phyloP scores from a whole-genome alignment of 2,329 filamentous ascomycete species.

The Cladosporium sp. region DNA sequence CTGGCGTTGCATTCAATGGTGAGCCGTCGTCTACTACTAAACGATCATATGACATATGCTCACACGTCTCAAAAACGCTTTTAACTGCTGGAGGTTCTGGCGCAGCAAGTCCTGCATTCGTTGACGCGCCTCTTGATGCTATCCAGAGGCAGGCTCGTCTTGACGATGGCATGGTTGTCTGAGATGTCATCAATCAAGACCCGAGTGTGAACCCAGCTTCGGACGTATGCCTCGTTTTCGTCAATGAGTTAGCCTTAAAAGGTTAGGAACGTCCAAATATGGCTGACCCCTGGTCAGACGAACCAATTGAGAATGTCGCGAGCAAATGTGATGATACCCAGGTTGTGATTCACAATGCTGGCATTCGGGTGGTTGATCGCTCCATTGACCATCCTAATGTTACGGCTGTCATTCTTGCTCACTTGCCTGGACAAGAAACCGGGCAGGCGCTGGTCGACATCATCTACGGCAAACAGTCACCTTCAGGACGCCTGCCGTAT shows the following conservation, averaged over 20 bases:
- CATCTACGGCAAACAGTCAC: slow-evolving; percentile 34
- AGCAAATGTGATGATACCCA: slow-evolving; percentile 36
- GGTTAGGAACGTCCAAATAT: slow-evolving; percentile 32
- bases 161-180: slow-evolving; percentile 27
- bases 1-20: slow-evolving; percentile 32
- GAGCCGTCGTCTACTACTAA: too few relatives aligned
- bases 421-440: slow-evolving; percentile 35
- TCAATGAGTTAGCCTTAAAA: slow-evolving; percentile 36
- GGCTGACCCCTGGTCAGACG: slow-evolving; percentile 24
- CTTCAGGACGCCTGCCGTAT: slow-evolving; percentile 36
- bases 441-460: slow-evolving; percentile 35
- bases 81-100: slow-evolving; percentile 38
- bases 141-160: slow-evolving; percentile 27
- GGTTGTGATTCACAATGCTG: slow-evolving; percentile 38
- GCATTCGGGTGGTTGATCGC: slow-evolving; percentile 34
- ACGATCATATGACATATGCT: too few relatives aligned
- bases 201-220: slow-evolving; percentile 29
- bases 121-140: slow-evolving; percentile 31
- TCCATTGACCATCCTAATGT: slow-evolving; percentile 37
- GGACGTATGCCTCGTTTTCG: slow-evolving; percentile 36
- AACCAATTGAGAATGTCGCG: slow-evolving; percentile 35
- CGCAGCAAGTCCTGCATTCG: slow-evolving; percentile 29
- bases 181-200: slow-evolving; percentile 30
- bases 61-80: slow-evolving; percentile 39
- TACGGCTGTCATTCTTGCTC: slow-evolving; percentile 34